These are phyloP conservation scores for Colletotrichum aenigma DNA, from an alignment of 2,329 filamentous ascomycete genomes.

Conservation along the genomic window DNA sequence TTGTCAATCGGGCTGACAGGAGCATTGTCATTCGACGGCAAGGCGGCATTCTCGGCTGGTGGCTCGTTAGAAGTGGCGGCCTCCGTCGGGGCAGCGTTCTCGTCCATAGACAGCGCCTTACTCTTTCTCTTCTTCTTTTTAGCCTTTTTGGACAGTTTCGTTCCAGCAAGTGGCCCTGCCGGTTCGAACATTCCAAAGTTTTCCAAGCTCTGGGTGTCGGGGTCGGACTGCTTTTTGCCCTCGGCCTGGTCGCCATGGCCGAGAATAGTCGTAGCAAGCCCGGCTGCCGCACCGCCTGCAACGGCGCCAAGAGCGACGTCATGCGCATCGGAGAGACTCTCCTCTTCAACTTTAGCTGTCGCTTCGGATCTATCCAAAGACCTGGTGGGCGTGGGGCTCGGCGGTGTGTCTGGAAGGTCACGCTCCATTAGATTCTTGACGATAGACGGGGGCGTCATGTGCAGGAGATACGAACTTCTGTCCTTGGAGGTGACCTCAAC, in stretches of 20 bases:
- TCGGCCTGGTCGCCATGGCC: neutral
- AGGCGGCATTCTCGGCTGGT: neutral
- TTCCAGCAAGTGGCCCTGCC: neutral
- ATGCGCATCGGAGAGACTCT: conserved; percentile 7
- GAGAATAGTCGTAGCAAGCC: neutral
- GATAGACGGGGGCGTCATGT: conserved; percentile 39
- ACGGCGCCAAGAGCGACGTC: neutral
- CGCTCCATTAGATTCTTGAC: conserved; percentile 30
- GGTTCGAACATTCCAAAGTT: neutral
- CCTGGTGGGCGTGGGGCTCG: conserved; percentile 28
- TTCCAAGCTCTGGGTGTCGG: neutral
- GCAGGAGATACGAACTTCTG: conserved; percentile 45
- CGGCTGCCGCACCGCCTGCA: neutral
- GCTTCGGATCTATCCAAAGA: conserved; percentile 13
- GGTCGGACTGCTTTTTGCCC: neutral
- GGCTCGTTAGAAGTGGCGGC: neutral
- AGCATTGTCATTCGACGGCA: neutral
- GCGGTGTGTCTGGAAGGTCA: conserved; percentile 23
- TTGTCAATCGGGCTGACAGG: neutral
- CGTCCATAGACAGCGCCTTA: neutral
- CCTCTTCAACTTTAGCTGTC: conserved; percentile 29
- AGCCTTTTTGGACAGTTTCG: conserved; percentile 32
- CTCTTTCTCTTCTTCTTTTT: conserved; percentile 34
- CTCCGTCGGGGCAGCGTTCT: neutral
- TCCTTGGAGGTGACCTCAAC: conserved; percentile 46